These are phyloP conservation scores for Schwanniomyces yamadae DNA, from an alignment of 805 yeast species.

Conservation along the genomic window DNA sequence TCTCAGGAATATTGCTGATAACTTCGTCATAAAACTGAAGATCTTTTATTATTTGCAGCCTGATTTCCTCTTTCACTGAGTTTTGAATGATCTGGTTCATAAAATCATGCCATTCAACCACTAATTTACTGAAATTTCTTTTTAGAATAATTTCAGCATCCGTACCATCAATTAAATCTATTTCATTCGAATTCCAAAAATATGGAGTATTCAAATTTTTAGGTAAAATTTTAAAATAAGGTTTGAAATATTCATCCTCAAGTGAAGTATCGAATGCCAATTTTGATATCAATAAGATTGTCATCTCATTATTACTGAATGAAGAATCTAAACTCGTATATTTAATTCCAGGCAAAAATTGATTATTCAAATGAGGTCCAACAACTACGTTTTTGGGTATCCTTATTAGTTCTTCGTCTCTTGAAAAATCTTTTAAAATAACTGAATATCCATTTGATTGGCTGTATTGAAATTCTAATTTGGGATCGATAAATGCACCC, in stretches of 20 bases:
- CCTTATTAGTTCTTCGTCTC: conserved; percentile 1
- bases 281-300: conserved; percentile 6
- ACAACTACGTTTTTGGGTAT: conserved; percentile 5
- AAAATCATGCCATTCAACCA: conserved; percentile 6
- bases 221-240: conserved; percentile 8
- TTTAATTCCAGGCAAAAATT: conserved; percentile 1
- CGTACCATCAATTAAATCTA: conserved; percentile 2
- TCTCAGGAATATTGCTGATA: neutral
- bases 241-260: conserved; percentile 1
- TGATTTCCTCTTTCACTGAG: neutral
- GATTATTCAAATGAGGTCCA: conserved; percentile 3
- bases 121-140: conserved; percentile 6
- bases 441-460: conserved; percentile 2
- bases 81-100: neutral
- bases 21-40: conserved; percentile 2
- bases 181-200: conserved; percentile 5
- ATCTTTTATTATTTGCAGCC: conserved; percentile 1
- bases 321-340: conserved; percentile 1
- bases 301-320: conserved; percentile 5
- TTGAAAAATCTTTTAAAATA: neutral
- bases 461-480: conserved; percentile 1
- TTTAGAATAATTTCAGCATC: conserved; percentile 6
- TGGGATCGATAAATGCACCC: conserved; percentile 3
- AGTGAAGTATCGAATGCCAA: conserved; percentile 4
- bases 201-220: conserved; percentile 5